Evolutionary conservation across 2,329 filamentous ascomycete species (phyloP), one percentile per base, ranked within the genome.

Genomic region (Harringtonia aguacate): DNA sequence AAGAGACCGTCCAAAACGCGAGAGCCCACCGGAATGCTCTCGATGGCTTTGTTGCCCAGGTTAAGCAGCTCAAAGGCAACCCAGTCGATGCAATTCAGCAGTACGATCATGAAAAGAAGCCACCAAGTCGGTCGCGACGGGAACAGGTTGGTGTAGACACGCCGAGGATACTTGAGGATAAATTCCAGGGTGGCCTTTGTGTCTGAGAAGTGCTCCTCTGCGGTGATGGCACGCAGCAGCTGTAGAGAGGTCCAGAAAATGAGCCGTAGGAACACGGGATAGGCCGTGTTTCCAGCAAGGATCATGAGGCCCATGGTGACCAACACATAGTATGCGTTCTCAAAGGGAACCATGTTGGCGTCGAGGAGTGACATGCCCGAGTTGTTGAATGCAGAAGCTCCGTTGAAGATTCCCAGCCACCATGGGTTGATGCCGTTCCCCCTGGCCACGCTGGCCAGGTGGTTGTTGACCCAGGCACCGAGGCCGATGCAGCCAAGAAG

Each of bases 321-420:
- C 33, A 73, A 61, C 8, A 73, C 67, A 46, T 72, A 73, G 49
- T 68, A 67, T 1, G 67, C 62, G 28, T 63, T 63, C 46, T 75
- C 70, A 46, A 80, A 82, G 0, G 75, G 73, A 4, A 74, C 64
- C 64, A 86, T 79, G 53, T 81, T 83, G 34, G 73, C 70, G 55
- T 84, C 79, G 13, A 84, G 61, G 30, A 84, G 64, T 18, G 73
- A 75, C 77, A 85, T 81, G 34, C 80, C 79, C n/a, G 72, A 78
- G 51, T 84, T 84, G 60, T 82, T 83, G 59, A 84, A 85, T 0
- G 79, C 80, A 17, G 77, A 81, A 5, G 77, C 71, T 2, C 75
- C 76, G 48, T 81, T 79, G 61, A 84, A 85, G 36, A 77, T 70
- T 34, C 80, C 80, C 3, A 77, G 65, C 79, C 80, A 84, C 75